Evolutionary conservation across 805 yeast species (phyloP).

Genomic region (Kodamaea lidongshanica): DNA sequence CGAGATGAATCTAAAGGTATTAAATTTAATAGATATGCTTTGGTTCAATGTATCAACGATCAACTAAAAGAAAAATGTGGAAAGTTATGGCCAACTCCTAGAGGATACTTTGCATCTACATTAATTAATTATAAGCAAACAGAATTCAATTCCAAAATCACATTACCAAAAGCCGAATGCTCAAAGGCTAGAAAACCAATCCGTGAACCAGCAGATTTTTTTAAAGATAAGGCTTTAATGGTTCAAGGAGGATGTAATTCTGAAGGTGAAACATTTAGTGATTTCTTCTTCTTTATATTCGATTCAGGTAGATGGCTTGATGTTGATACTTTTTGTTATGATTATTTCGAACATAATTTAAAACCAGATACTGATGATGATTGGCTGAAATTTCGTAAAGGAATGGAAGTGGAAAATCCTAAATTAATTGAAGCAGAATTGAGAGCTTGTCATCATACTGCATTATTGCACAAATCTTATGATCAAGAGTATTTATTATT

Average conservation of each 20-base stretch:
- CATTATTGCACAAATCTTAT: slow-evolving; percentile 27
- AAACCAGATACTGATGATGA: slow-evolving; percentile 29
- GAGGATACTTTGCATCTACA: slow-evolving; percentile 35
- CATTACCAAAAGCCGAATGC: background rate
- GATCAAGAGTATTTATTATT: slow-evolving; percentile 32
- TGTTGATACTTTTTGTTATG: slow-evolving; percentile 29
- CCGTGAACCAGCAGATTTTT: slow-evolving; percentile 11
- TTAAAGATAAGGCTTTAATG: slow-evolving; percentile 25
- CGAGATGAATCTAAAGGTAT: slow-evolving; percentile 13
- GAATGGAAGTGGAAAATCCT: slow-evolving; percentile 22
- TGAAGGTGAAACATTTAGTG: slow-evolving; percentile 22
- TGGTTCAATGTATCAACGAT: slow-evolving; percentile 11
- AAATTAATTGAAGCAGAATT: slow-evolving; percentile 34
- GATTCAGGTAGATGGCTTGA: slow-evolving; percentile 29
- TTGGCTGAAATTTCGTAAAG: slow-evolving; percentile 15
- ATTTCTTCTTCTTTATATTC: slow-evolving; percentile 29
- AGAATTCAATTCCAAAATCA: slow-evolving; percentile 14
- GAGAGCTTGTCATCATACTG: slow-evolving; percentile 37
- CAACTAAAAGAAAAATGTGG: slow-evolving; percentile 5
- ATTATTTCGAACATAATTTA: slow-evolving; percentile 25
- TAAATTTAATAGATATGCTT: slow-evolving; percentile 18
- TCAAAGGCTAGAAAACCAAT: background rate
- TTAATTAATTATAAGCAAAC: slow-evolving; percentile 20
- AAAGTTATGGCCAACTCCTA: slow-evolving; percentile 27
- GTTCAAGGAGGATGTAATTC: slow-evolving; percentile 39